Percentiles rank a stretch among this genome's conserved stretches.
Conservation (phyloP, 306 rosid species). For the Vigna nakashimae region DNA sequence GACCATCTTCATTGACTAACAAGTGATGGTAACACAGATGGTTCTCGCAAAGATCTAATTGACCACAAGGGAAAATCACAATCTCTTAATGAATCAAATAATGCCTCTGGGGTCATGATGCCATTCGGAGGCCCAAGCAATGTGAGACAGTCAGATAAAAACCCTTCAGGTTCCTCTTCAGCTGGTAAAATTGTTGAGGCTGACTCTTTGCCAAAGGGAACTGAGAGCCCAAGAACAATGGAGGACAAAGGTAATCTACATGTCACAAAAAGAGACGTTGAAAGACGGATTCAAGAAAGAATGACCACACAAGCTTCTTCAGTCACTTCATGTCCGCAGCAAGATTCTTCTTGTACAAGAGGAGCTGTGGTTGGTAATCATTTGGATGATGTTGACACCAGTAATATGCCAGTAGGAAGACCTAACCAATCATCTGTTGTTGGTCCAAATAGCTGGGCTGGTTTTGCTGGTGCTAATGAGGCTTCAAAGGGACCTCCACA, state of each 20-base stretch:
- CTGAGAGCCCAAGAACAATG: constrained; percentile 57
- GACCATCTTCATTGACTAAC: constrained; percentile 38
- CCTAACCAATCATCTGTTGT: constrained; percentile 62
- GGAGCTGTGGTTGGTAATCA: constrained; percentile 58
- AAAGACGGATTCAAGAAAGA: constrained; percentile 66
- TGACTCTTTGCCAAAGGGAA: constrained; percentile 68
- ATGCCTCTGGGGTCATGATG: constrained; percentile 60
- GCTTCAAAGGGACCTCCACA: constrained; percentile 66
- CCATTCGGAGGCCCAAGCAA: constrained; percentile 69
- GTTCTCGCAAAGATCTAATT: constrained; percentile 64
- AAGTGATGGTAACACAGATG: constrained; percentile 62
- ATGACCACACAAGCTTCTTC: constrained; percentile 55
- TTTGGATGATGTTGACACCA: constrained; percentile 63
- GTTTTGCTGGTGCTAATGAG: constrained; percentile 63
- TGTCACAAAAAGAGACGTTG: constrained; percentile 62
- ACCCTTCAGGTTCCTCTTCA: constrained; percentile 56
- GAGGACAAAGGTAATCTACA: constrained; percentile 63
- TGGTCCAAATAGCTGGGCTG: constrained; percentile 70
- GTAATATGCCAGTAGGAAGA: constrained; percentile 67
- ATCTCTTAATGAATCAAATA: constrained; percentile 67
- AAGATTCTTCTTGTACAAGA: constrained; percentile 63
- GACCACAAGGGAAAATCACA: constrained; percentile 80
- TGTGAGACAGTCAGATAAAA: constrained; percentile 66
- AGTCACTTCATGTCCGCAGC: constrained; percentile 55
- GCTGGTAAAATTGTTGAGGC: constrained; percentile 67